Evolutionary conservation across 1,139 yeast genomes (phyloP).

Genomic region (Yamadazyma dendronema): DNA sequence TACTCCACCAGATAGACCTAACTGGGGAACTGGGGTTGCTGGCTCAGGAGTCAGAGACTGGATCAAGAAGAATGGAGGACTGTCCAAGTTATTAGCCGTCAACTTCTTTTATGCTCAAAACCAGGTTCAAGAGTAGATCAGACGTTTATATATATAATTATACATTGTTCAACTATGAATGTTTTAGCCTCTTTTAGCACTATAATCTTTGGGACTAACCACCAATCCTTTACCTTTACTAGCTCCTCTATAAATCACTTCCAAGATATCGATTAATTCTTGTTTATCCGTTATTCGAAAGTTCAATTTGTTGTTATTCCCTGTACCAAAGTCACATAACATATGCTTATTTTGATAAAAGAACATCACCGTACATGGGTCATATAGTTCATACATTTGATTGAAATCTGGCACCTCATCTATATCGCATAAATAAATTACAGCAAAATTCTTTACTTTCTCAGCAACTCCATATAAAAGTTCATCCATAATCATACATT

Average conservation of each 20-base stretch:
- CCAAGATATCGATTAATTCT: conserved; percentile 87
- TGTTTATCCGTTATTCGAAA: conserved; percentile 77
- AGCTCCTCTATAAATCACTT: conserved; percentile 88
- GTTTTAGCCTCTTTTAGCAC: conserved; percentile 25
- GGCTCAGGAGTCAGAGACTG: conserved; percentile 76
- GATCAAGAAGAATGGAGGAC: conserved; percentile 59
- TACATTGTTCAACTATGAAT: too few species aligned
- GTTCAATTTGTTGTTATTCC: conserved; percentile 91
- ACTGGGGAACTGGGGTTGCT: conserved; percentile 82
- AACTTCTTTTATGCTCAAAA: conserved; percentile 81
- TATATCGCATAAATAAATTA: conserved; percentile 81
- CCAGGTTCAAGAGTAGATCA: conserved; percentile 34
- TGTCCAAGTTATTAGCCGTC: conserved; percentile 63
- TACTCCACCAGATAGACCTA: conserved; percentile 62
- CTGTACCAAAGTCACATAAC: conserved; percentile 98
- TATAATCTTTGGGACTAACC: conserved; percentile 72
- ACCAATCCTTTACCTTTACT: conserved; percentile 91
- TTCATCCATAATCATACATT: conserved; percentile 92
- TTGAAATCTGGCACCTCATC: conserved; percentile 90
- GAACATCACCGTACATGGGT: conserved; percentile 90
- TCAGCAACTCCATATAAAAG: conserved; percentile 75
- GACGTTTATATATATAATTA: background rate
- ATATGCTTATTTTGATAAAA: conserved; percentile 92
- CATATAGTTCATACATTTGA: conserved; percentile 87
- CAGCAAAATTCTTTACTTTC: conserved; percentile 84